Base-by-base conservation (phyloP, 306 rosid species). In the Cucumis melo region DNA sequence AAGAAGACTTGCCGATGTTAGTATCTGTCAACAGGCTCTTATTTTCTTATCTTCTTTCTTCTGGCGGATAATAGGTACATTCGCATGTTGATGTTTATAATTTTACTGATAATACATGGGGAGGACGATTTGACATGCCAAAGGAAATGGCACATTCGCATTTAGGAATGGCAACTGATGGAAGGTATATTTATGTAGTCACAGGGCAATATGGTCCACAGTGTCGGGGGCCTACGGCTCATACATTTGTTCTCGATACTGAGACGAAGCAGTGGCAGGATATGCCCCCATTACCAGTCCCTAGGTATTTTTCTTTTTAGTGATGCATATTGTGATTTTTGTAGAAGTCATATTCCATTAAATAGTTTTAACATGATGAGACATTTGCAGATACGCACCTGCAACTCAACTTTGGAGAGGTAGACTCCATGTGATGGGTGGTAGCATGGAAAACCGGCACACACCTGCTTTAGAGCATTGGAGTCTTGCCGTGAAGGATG, bases 341-440 rank as follows among this genome's bases (percentile, higher is more conserved):
- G 56, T 68, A 21, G 56, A 44, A 20, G 3, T 27, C 39, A 15
- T 2, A 39, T 57, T n/a, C 29, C 23, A 71, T 71, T 71, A 23
- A 24, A 2, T 19, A 34, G 36, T 32, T 2, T 54, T 34, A 53
- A 32, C 29, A 42, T 39, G 23, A 73, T 20, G 15, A 42, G 66
- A 50, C 48, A 42, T 77, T 80, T 84, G 53, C 77, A 91, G 98
- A 84, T 93, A 91, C 76, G 90, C 98, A 83, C 93, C 97, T 51
- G 96, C 97, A 9, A 93, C 97, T 63, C 97, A 91, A 68, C 76
- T 93, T 78, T 93, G 97, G 97, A 89, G 90, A 82, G 97, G 93
- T 48, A 88, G 97, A 56, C 91, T 93, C 63, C 98, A 93, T 81
- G 98, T 90, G 79, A 93, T 91, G 98, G 98, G 97, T 8, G 97